Conservation (phyloP, 148 eudicot genomes). For the Salicornia ramosissima region DNA sequence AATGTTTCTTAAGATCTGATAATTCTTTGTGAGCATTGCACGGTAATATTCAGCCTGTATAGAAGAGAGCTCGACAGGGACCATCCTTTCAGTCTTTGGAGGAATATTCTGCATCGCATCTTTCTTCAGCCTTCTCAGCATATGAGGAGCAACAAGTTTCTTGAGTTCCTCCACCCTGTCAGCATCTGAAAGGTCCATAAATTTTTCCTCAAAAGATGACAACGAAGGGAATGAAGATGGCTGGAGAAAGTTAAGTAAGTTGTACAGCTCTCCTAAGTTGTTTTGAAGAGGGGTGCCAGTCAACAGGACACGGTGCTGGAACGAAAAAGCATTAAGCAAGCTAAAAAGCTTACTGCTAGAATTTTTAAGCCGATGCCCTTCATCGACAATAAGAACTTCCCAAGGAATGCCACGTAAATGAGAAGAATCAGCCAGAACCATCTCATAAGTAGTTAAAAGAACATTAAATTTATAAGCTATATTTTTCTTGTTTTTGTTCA, state of each 20-base stretch:
- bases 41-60: conserved; percentile 98
- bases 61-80: conserved; percentile 93
- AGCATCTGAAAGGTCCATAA: conserved; percentile 75
- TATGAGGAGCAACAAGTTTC: conserved; percentile 96
- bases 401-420: conserved; percentile 84
- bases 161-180: conserved; percentile 94
- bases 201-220: conserved; percentile 86
- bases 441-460: conserved; percentile 91
- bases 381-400: conserved; percentile 98
- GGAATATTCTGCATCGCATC: conserved; percentile 98
- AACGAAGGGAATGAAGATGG: conserved; percentile 87
- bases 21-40: conserved; percentile 95
- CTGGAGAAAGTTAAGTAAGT: conserved; percentile 87
- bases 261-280: conserved; percentile 89
- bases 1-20: conserved; percentile 82
- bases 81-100: conserved; percentile 93
- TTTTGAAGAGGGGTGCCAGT: conserved; percentile 99
- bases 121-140: conserved; percentile 95
- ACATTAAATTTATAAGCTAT: conserved; percentile 77
- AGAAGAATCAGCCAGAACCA: conserved; percentile 85
- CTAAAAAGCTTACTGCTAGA: conserved; percentile 83
- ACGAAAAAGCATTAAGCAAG: conserved; percentile 77
- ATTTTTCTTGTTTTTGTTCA: conserved; percentile 56
- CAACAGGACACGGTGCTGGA: conserved; percentile 89
- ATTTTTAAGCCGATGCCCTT: conserved; percentile 94